phyloP scores from a whole-genome alignment of 1,284 basidiomycete species.

The Ceratobasidium sp. region DNA sequence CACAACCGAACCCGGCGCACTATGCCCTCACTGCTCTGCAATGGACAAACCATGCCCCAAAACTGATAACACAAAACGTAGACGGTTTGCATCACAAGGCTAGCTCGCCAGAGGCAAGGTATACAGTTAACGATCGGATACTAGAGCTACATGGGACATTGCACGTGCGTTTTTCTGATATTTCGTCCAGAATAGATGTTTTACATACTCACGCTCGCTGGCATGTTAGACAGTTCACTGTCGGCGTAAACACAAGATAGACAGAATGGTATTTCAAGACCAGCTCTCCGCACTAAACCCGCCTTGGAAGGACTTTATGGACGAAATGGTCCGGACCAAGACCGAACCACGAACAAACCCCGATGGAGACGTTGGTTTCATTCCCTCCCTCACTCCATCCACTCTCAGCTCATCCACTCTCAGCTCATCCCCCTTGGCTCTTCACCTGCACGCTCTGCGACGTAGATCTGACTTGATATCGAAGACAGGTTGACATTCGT shows the following conservation, averaged over 20 bases:
- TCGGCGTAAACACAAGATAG: conserved; percentile 73
- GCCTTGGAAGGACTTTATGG: conserved; percentile 77
- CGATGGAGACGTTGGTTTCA: conserved; percentile 84
- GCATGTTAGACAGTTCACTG: conserved; percentile 79
- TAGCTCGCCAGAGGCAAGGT: conserved; percentile 59
- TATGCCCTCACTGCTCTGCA: conserved; percentile 86
- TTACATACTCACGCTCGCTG: neutral
- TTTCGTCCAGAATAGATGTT: conserved; percentile 33
- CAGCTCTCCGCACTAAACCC: conserved; percentile 81
- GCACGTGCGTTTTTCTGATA: conserved; percentile 66
- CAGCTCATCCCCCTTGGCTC: too few species aligned
- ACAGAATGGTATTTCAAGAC: conserved; percentile 80
- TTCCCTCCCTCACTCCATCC: neutral
- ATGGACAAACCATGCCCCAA: conserved; percentile 70
- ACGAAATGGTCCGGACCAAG: conserved; percentile 75
- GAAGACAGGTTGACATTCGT: conserved; percentile 78
- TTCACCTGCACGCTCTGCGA: neutral
- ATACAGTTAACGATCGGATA: conserved; percentile 63
- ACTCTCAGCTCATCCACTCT: neutral
- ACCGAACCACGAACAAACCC: conserved; percentile 84
- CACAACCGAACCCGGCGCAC: conserved; percentile 88
- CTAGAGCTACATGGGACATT: conserved; percentile 92
- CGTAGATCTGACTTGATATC: neutral
- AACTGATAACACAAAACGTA: conserved; percentile 92
- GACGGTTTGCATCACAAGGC: conserved; percentile 91